Evolutionary conservation across 768 basidiomycete species (phyloP), one percentile per base, ranked within the genome.

Genomic region (Termitomyces sp.): DNA sequence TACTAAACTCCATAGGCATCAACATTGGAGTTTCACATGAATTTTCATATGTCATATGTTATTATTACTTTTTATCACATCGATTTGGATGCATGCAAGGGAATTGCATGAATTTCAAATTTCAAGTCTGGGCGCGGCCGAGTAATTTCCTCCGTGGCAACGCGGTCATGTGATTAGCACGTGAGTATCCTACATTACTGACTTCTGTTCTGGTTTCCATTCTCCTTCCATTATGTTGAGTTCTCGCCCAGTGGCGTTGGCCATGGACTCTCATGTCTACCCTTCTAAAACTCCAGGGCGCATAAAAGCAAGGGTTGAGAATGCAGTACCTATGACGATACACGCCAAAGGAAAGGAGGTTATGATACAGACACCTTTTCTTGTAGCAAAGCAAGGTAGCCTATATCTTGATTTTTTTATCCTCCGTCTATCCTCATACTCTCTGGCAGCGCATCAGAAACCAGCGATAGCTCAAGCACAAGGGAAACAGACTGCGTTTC

Each of bases 261-360:
- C 58, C 40, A 62, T 65, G n/a, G 73, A 74, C 42, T 58, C 60
- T 9, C 62, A 66, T 15, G 61, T 68, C 7, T 63, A 66, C 47
- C 65, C 69, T 8, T 62, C 74, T 1, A 85, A 80, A 66, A 88
- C 85, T 0, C 86, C 85, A 2, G 83, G 78, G n/a, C 71, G 77
- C 34, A 72, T 73, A 32, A 69, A 65, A 72, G 74, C 68, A 64
- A 70, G 61, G 60, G 70, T 48, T 57, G 83, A 86, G 61, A 85
- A 87, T 61, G 74, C 73, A 4, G 46, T 70, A 38, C 66, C 74
- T 10, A 74, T 65, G 26, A 75, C 81, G 1, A 74, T 74, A 61
- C 72, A 75, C 4, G 73, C 72, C 42, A 80, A 79, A 56, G 76
- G 74, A 34, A 81, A 75, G 63, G 74, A 73, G 49, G 56, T 57